Evolutionary conservation across 768 basidiomycete species (phyloP).

Genomic region (Pisolithus tinctorius): DNA sequence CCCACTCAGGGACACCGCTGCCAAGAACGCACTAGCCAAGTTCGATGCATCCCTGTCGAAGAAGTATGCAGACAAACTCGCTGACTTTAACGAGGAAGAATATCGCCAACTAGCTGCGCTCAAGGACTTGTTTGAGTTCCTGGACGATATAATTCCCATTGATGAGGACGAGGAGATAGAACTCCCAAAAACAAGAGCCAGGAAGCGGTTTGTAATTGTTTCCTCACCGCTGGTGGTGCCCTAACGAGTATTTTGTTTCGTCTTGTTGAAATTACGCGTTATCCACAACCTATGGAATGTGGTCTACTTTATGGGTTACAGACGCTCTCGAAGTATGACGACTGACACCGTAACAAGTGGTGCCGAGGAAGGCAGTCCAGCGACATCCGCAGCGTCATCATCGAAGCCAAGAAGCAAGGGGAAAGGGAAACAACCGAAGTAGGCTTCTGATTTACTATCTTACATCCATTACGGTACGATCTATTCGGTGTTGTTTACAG

Average conservation of each 20-base stretch:
- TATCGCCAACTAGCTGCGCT: conserved; percentile 58
- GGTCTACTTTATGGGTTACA: conserved; percentile 15
- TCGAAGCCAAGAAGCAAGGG: conserved; percentile 19
- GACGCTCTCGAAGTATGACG: conserved; percentile 53
- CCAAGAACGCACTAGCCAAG: conserved; percentile 64
- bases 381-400: conserved; percentile 26
- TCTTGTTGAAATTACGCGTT: too few relatives aligned
- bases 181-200: conserved; percentile 32
- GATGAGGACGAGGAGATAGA: conserved; percentile 52
- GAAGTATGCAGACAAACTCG: conserved; percentile 65
- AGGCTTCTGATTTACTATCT: conserved; percentile 10
- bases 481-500: conserved; percentile 23
- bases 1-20: conserved; percentile 48
- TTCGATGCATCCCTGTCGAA: conserved; percentile 65
- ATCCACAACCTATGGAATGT: too few relatives aligned
- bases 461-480: background rate
- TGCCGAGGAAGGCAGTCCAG: conserved; percentile 23
- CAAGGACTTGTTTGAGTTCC: conserved; percentile 57
- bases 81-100: conserved; percentile 67
- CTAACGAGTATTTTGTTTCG: too few relatives aligned
- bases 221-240: background rate
- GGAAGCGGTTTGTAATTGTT: conserved; percentile 42
- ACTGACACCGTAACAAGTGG: conserved; percentile 38
- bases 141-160: conserved; percentile 65
- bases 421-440: conserved; percentile 37